Evolutionary conservation across 2,329 filamentous ascomycete species (phyloP), one percentile per base, ranked within the genome.

Genomic region (Pseudohalonectria lignicola): DNA sequence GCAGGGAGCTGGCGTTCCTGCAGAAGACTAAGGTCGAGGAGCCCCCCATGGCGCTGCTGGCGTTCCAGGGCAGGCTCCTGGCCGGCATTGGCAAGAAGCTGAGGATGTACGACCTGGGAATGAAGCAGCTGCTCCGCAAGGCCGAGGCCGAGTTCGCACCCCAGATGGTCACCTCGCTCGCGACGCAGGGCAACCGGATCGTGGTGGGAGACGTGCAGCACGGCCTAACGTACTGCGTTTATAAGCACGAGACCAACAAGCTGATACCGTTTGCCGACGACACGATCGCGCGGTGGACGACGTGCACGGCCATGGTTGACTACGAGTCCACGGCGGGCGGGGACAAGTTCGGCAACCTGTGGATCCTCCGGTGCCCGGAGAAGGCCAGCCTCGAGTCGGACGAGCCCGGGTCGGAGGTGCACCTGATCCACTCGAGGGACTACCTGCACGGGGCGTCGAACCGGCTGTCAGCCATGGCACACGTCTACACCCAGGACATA

Each of bases 321-420:
- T 99, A 98, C 59, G 92, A 98, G 56, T 94, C 92, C 1, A 79
- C 85, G 18, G 88, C 87, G 3, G 92, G 90, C 26, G 90, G 90
- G 26, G 92, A 99, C 64, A 96, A 95, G 55, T 99, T 98, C 47
- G 93, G 92, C 43, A 98, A 98, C 51, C 62, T 98, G 13, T 98
- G 87, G 80, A 75, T 98, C 32, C 71, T 98, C 21, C 82, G 92
- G 34, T 92, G 85, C 51, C 87, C 90, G 0, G 68, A 79, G 43
- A 92, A 94, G 56, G 79, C 82, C 7, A 94, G 86, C 28, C 81
- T 87, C 47, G 86, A 93, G 55, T 83, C 87, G 0, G 92, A 98
- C 51, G 92, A 95, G 57, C 86, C 94, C 43, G 86, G 86, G 34
- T 85, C 86, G 3, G 90, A 88, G 12, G 79, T 87, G 3, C 88